phyloP scores from a whole-genome alignment of 2,329 filamentous ascomycete species.

The Cytospora schulzeri region DNA sequence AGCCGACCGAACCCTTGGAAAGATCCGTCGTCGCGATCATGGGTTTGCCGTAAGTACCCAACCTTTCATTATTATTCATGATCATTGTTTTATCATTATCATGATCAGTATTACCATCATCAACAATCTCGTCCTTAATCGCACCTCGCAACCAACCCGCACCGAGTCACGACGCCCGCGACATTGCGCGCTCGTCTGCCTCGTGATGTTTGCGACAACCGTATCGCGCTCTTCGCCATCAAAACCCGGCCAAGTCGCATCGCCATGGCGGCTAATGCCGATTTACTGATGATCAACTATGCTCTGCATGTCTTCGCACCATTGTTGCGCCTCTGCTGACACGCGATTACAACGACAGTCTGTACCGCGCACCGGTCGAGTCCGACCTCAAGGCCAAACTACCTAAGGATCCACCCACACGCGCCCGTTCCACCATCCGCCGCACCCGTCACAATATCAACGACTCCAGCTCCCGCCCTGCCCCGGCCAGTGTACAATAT shows the following conservation, averaged over 20 bases:
- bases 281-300: not conserved
- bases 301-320: not conserved
- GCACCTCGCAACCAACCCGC: too few relatives aligned
- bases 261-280: constrained; percentile 5
- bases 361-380: constrained; percentile 38
- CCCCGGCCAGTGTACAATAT: constrained; percentile 14
- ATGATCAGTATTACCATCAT: not conserved
- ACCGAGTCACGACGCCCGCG: not conserved
- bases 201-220: not conserved
- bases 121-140: too few relatives aligned
- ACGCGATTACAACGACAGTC: constrained; percentile 29
- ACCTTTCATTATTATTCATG: not conserved
- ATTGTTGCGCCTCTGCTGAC: constrained; percentile 8
- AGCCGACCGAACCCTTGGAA: constrained; percentile 8
- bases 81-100: not conserved
- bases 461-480: constrained; percentile 6
- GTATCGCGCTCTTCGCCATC: constrained; percentile 9
- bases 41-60: constrained; percentile 27
- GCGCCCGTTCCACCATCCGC: constrained; percentile 35
- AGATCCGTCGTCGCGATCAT: constrained; percentile 16
- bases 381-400: constrained; percentile 35
- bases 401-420: constrained; percentile 32
- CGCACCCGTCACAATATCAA: constrained; percentile 25
- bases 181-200: not conserved
- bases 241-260: constrained; percentile 2